These are phyloP conservation scores for Prunus kanzakura DNA, from an alignment of 306 rosid genomes.

Conservation along the genomic window DNA sequence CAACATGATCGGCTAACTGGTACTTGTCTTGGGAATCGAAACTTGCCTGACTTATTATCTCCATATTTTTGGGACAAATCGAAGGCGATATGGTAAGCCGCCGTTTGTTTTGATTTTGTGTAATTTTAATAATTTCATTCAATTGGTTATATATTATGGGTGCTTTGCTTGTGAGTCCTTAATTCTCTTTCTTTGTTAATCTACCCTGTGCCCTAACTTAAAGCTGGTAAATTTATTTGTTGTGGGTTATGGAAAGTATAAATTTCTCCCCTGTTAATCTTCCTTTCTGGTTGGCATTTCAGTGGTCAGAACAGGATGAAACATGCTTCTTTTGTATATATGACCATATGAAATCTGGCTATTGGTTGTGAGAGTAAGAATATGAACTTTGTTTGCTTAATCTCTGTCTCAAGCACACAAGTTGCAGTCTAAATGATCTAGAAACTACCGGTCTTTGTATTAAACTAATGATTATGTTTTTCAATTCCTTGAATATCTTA, in stretches of 20 bases:
- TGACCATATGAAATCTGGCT: neutral
- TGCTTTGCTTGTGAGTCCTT: neutral
- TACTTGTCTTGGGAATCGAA: neutral
- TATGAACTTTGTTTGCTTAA: neutral
- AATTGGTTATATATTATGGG: neutral
- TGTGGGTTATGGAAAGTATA: neutral
- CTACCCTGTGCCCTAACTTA: neutral
- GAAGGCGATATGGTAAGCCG: neutral
- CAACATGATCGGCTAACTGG: neutral
- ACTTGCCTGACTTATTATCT: neutral
- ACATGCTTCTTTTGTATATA: neutral
- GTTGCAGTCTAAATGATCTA: neutral
- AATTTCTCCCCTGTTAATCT: neutral
- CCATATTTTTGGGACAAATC: neutral
- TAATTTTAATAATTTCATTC: neutral
- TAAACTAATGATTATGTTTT: neutral
- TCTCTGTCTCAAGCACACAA: neutral
- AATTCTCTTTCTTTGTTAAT: neutral
- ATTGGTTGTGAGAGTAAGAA: neutral
- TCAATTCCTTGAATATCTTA: conserved; percentile 16
- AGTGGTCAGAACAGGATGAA: neutral
- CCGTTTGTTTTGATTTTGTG: neutral
- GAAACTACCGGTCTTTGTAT: neutral
- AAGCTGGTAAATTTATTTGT: neutral
- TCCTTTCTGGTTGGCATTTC: neutral